Base-by-base conservation (phyloP, 495 filamentous ascomycete species). In the Hyaloscypha variabilis region DNA sequence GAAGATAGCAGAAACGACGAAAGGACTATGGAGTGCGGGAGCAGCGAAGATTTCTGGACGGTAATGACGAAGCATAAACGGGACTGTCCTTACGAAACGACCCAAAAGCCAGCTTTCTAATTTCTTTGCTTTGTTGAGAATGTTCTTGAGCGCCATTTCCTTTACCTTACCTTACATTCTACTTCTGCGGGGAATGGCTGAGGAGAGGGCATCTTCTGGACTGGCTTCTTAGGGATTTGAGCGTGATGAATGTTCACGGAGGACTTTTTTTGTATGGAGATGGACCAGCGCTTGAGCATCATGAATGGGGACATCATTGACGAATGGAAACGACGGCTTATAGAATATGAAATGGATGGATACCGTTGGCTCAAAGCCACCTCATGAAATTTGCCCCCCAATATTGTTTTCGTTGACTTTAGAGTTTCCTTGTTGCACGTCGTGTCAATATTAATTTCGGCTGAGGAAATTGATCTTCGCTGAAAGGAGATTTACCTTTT, bases 1-100 rank as follows among this genome's bases (percentile, higher is more conserved):
- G 29, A 70, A 67, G 54, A 69, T 73, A 29, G 68, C 65, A 23
- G 68, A 73, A 60, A 70, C 68, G 14, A 66, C 65, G 13, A 68
- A 67, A 31, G 71, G 71, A 14, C 53, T 73, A 42, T 73, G 71
- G 71, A 68, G 60, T 55, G 69, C 60, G 2, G 54, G 52, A 30
- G 24, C 55, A 28, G 51, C 62, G 31, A 72, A 69, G 61, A 62
- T 66, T 21, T 28, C 65, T 3, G 68, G 68, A 21, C 39, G 68
- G 42, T 70, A 64, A 39, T 34, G 39, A 14, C 19, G 39, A 46
- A 19, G 39, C 6, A 46, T 46, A 14, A 17, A 46, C 39, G 39
- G n/a, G 39, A 46, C 39, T 46, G 39, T 46, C 39, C 10, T 46
- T 46, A 46, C 39, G 17, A 46, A 46, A 46, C 39, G 39, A 46